A percentile compares a stretch with the other conserved stretches of the same genome.
Evolutionary conservation across 345 rosid genomes (phyloP).

Genomic region (Brassica juncea): DNA sequence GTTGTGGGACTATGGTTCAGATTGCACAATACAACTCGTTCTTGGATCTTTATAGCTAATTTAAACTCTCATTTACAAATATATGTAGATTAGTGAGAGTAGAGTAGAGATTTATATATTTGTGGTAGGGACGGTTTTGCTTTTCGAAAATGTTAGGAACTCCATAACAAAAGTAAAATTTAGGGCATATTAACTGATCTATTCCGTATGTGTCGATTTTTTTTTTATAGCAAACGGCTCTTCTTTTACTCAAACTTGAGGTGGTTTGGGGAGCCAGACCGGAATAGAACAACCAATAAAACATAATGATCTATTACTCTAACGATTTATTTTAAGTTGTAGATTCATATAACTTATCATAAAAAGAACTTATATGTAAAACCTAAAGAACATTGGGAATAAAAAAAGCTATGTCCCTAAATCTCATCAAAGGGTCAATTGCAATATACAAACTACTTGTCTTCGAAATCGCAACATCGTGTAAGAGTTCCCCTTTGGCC

Average conservation of each 20-base stretch:
- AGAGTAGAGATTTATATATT: not conserved
- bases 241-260: no score
- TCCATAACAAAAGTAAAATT: not conserved
- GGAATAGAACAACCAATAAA: no score
- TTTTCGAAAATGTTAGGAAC: not conserved
- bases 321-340: not conserved
- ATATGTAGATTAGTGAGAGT: not conserved
- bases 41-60: not conserved
- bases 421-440: constrained; percentile 40
- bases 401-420: constrained; percentile 15
- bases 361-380: not conserved
- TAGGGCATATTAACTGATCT: not conserved
- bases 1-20: not conserved
- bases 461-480: constrained; percentile 39
- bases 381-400: not conserved
- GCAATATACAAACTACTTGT: constrained; percentile 33
- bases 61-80: not conserved
- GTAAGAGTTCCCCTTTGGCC: constrained; percentile 46
- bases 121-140: not conserved
- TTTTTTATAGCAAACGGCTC: no score
- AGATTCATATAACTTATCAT: not conserved
- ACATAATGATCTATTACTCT: no score
- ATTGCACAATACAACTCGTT: not conserved
- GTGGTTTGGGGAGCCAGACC: no score
- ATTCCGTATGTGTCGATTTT: not conserved